phyloP scores from a whole-genome alignment of 768 basidiomycete genomes.

The Lenzites betulinus region DNA sequence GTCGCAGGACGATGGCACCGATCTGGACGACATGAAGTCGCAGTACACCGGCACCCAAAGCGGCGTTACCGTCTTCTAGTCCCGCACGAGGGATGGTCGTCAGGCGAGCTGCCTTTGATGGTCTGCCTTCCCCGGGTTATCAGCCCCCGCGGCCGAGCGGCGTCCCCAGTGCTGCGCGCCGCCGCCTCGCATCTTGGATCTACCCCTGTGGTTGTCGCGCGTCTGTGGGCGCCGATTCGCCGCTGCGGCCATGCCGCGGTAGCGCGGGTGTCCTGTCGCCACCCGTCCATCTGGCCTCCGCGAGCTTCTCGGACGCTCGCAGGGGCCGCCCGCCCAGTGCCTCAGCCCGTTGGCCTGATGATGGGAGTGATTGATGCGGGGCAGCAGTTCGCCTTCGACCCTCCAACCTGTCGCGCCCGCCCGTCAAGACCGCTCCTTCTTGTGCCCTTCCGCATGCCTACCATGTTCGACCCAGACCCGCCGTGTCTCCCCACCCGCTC shows the following conservation, averaged over 20 bases:
- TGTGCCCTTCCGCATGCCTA: not conserved
- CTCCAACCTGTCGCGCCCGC: not conserved
- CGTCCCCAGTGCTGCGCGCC: constrained; percentile 3
- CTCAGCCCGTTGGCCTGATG: constrained; percentile 10
- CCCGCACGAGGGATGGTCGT: constrained; percentile 16
- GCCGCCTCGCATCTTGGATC: constrained; percentile 19
- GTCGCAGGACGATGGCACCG: constrained; percentile 82
- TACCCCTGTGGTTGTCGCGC: constrained; percentile 21
- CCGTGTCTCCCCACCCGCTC: not conserved
- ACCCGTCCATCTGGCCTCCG: constrained; percentile 8
- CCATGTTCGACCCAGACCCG: not conserved
- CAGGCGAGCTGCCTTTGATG: constrained; percentile 17
- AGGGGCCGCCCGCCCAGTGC: constrained; percentile 7
- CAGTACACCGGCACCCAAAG: constrained; percentile 86
- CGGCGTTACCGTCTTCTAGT: constrained; percentile 82
- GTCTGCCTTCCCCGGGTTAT: constrained; percentile 11
- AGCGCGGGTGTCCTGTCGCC: constrained; percentile 4
- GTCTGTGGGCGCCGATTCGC: constrained; percentile 11
- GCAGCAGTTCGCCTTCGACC: constrained; percentile 1
- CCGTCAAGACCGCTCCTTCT: constrained; percentile 4
- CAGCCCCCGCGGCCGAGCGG: constrained; percentile 11
- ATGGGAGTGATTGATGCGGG: constrained; percentile 12
- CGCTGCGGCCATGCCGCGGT: constrained; percentile 19
- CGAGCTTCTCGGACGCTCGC: constrained; percentile 7
- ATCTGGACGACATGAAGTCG: constrained; percentile 85